phyloP scores from a whole-genome alignment of 352 stramenopile genomes.

The Phytophthora hybrid region DNA sequence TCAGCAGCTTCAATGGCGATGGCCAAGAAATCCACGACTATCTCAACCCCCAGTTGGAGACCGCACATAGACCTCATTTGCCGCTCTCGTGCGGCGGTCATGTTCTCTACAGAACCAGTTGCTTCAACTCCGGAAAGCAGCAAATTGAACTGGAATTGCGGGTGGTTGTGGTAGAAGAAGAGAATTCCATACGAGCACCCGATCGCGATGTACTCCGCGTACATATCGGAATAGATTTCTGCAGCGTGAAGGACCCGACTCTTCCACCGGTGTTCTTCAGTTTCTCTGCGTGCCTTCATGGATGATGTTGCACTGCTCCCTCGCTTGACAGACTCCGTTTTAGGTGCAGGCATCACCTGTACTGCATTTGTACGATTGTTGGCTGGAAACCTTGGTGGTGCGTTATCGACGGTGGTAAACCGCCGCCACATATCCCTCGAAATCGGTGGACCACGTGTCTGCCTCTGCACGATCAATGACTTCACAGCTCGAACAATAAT shows the following conservation, averaged over 20 bases:
- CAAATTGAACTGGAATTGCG: background rate
- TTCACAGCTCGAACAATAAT: slow-evolving; percentile 35
- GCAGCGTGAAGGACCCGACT: background rate
- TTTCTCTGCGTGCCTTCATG: background rate
- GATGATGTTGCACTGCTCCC: no score
- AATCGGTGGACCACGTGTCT: slow-evolving; percentile 9
- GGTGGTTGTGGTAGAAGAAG: background rate
- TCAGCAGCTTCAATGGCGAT: slow-evolving; percentile 22
- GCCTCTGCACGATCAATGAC: slow-evolving; percentile 13
- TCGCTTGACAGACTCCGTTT: background rate
- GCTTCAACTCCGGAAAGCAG: background rate
- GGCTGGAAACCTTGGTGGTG: background rate
- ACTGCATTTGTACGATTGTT: background rate
- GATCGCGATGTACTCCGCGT: background rate
- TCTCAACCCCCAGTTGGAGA: background rate
- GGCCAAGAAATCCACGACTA: slow-evolving; percentile 28
- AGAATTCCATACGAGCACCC: background rate
- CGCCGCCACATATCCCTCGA: background rate
- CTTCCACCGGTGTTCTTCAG: background rate
- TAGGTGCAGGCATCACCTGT: background rate
- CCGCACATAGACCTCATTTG: background rate
- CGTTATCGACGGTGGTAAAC: background rate
- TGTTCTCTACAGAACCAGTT: background rate
- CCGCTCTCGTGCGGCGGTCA: background rate
- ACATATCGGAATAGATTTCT: slow-evolving; percentile 1